These are phyloP conservation scores for Cardamine occulta DNA, from an alignment of 345 rosid species.

Conservation along the genomic window DNA sequence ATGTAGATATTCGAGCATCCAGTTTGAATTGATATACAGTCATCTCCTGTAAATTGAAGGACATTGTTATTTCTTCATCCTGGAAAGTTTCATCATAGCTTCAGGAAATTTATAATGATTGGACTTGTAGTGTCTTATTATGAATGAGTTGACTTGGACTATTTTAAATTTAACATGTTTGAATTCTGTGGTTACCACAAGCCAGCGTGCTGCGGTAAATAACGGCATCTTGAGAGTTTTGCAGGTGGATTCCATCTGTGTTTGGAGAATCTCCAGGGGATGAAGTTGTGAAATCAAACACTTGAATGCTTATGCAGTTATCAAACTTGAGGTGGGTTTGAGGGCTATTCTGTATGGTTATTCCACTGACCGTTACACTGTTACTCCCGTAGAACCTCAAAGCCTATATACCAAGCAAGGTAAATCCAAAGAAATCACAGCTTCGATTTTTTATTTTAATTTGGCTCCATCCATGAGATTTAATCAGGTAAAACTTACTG, in stretches of 20 bases:
- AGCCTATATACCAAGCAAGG: constrained; percentile 55
- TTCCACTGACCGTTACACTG: constrained; percentile 67
- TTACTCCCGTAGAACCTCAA: constrained; percentile 83
- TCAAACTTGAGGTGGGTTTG: constrained; percentile 92
- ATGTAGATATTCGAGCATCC: constrained; percentile 82
- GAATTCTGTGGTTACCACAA: constrained; percentile 62
- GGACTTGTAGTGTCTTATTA: constrained; percentile 19
- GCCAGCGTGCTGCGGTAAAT: constrained; percentile 62
- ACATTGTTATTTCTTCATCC: constrained; percentile 1
- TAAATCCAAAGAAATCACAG: neutral
- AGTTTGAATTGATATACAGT: constrained; percentile 82
- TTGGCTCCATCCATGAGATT: constrained; percentile 1
- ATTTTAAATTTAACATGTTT: constrained; percentile 19
- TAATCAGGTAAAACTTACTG: constrained; percentile 49
- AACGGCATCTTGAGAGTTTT: constrained; percentile 69
- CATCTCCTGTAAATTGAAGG: constrained; percentile 71
- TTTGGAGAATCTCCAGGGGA: constrained; percentile 83
- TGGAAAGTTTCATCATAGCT: neutral
- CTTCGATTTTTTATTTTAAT: neutral
- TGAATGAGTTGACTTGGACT: constrained; percentile 7
- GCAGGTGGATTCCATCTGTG: constrained; percentile 90
- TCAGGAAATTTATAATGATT: neutral
- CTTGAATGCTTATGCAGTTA: constrained; percentile 62
- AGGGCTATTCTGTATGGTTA: constrained; percentile 88
- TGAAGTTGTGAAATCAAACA: constrained; percentile 57